phyloP scores from a whole-genome alignment of 306 rosid species.

The Fragaria ananassa region DNA sequence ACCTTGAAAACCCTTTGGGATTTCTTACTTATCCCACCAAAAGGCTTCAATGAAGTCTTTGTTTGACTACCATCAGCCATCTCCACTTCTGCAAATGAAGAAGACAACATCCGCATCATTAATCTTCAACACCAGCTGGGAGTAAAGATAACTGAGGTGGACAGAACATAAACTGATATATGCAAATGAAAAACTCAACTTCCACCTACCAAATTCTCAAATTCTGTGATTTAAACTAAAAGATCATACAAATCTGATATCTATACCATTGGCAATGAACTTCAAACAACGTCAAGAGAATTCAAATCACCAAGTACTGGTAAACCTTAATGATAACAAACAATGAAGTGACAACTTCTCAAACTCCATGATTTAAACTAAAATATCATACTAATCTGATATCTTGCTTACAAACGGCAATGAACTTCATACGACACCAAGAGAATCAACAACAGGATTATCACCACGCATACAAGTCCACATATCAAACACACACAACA shows the following conservation, averaged over 20 bases:
- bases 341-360: background rate
- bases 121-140: background rate
- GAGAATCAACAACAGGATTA: background rate
- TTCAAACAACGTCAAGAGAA: too few relatives aligned
- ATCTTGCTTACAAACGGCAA: too few relatives aligned
- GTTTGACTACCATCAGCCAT: conserved; percentile 48
- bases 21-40: conserved; percentile 74
- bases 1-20: conserved; percentile 63
- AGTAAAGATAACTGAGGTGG: background rate
- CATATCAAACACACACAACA: background rate
- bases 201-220: background rate
- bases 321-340: background rate
- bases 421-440: too few relatives aligned
- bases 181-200: background rate
- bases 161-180: background rate
- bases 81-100: conserved; percentile 52
- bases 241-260: too few relatives aligned
- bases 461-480: too few relatives aligned
- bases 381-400: background rate
- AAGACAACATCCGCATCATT: background rate
- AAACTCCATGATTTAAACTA: background rate
- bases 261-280: too few relatives aligned
- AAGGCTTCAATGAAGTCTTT: conserved; percentile 48
- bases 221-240: too few relatives aligned
- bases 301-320: background rate